These are phyloP conservation scores for Calonectria fujianensis DNA, from an alignment of 2,329 filamentous ascomycete species.

Conservation along the genomic window DNA sequence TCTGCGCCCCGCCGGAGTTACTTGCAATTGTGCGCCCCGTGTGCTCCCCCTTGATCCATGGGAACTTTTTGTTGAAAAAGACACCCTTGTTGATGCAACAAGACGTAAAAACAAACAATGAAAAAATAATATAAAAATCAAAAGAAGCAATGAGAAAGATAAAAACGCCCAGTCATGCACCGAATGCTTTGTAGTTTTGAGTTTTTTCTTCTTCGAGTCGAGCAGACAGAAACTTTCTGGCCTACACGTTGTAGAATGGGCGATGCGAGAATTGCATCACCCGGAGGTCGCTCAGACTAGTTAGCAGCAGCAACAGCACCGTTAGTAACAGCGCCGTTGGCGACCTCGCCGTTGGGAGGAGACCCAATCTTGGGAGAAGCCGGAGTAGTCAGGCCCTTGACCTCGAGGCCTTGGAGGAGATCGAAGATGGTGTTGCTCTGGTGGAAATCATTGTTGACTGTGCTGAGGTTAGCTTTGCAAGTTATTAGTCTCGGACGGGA, in stretches of 20 bases:
- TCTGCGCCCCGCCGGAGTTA: slow-evolving; percentile 54
- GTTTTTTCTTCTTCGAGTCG: slow-evolving; percentile 39
- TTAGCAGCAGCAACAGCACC: slow-evolving; percentile 40
- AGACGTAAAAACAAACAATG: slow-evolving; percentile 36
- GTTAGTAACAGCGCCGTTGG: slow-evolving; percentile 41
- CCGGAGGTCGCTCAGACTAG: slow-evolving; percentile 35
- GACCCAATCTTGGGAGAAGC: slow-evolving; percentile 53
- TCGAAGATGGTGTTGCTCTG: slow-evolving; percentile 87
- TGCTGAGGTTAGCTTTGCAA: slow-evolving; percentile 18
- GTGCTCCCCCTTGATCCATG: slow-evolving; percentile 56
- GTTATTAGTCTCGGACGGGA: neutral
- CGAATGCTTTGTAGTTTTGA: slow-evolving; percentile 38
- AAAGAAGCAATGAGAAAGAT: slow-evolving; percentile 36
- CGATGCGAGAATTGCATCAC: neutral
- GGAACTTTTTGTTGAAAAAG: slow-evolving; percentile 67
- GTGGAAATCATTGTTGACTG: slow-evolving; percentile 99
- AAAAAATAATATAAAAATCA: slow-evolving; percentile 39
- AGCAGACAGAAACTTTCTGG: slow-evolving; percentile 23
- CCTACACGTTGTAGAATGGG: slow-evolving; percentile 24
- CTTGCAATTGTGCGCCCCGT: slow-evolving; percentile 51
- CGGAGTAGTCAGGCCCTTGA: slow-evolving; percentile 76
- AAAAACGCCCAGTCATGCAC: slow-evolving; percentile 44
- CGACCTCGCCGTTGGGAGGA: slow-evolving; percentile 42
- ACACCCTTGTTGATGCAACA: slow-evolving; percentile 57
- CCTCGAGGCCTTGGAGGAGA: slow-evolving; percentile 85